Conservation (phyloP, 495 filamentous ascomycete species). For the Chaetomidium leptoderma region DNA sequence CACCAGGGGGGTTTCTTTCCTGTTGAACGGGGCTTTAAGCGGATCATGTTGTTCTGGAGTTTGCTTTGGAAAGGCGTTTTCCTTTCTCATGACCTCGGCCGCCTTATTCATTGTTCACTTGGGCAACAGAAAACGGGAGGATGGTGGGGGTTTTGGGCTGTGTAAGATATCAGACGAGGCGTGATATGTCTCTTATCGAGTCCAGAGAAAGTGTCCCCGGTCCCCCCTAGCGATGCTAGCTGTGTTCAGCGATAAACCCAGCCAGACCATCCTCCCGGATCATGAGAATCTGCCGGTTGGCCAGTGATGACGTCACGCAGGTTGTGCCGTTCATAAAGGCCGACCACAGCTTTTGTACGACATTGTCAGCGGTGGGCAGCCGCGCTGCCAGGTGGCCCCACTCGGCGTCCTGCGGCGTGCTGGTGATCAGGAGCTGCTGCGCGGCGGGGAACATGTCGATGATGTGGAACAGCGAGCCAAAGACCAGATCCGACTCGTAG, state of each 20-base stretch:
- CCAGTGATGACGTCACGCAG: slow-evolving; percentile 31
- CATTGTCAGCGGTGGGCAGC: slow-evolving; percentile 28
- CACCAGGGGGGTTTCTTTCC: too few species aligned
- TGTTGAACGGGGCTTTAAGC: too few species aligned
- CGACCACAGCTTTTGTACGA: slow-evolving; percentile 41
- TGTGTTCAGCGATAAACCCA: slow-evolving; percentile 25
- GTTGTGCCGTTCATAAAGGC: slow-evolving; percentile 36
- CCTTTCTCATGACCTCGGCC: too few species aligned
- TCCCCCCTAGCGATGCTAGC: not conserved
- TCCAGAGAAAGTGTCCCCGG: not conserved
- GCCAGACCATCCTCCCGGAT: slow-evolving; percentile 34
- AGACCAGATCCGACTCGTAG: slow-evolving; percentile 36
- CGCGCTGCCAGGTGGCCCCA: slow-evolving; percentile 9
- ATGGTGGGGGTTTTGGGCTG: too few species aligned
- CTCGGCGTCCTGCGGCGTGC: slow-evolving; percentile 30
- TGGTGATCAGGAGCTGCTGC: slow-evolving; percentile 31
- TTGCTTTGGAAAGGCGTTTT: too few species aligned
- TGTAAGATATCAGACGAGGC: too few species aligned
- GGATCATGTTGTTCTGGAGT: too few species aligned
- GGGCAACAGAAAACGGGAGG: too few species aligned
- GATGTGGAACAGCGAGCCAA: slow-evolving; percentile 40
- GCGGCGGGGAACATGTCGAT: slow-evolving; percentile 35
- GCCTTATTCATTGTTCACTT: too few species aligned
- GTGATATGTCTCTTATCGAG: too few species aligned
- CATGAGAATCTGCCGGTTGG: slow-evolving; percentile 35